These are phyloP conservation scores for Phytopythium oedochilum DNA, from an alignment of 352 stramenopile species.

Conservation along the genomic window DNA sequence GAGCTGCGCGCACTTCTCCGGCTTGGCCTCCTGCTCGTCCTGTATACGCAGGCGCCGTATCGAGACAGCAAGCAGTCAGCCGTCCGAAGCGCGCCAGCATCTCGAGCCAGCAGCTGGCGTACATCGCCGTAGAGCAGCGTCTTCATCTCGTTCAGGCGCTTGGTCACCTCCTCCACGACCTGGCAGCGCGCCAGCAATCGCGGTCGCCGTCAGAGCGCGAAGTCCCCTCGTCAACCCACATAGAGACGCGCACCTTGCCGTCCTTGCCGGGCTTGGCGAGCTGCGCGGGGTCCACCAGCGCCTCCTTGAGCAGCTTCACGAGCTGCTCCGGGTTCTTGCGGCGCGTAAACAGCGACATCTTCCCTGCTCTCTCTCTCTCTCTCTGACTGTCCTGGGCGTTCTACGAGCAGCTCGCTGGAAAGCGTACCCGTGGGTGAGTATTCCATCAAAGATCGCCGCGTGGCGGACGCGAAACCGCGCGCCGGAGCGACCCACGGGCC, in stretches of 20 bases:
- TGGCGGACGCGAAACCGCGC: too few species aligned
- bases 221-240: not conserved
- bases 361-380: too few species aligned
- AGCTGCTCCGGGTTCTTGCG: constrained; percentile 81
- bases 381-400: too few species aligned
- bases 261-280: constrained; percentile 60
- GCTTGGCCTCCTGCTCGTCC: constrained; percentile 69
- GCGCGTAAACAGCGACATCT: constrained; percentile 69
- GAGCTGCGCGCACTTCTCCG: constrained; percentile 78
- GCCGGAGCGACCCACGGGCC: too few species aligned
- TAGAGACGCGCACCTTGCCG: constrained; percentile 24
- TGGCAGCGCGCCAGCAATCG: constrained; percentile 4
- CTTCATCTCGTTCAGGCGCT: constrained; percentile 86
- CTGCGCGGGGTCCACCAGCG: constrained; percentile 42
- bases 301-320: constrained; percentile 77
- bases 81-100: too few species aligned
- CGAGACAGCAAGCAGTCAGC: too few species aligned
- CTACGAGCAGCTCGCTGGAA: too few species aligned
- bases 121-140: constrained; percentile 76
- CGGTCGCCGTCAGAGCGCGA: not conserved
- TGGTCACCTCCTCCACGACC: constrained; percentile 64
- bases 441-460: too few species aligned
- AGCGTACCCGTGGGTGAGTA: too few species aligned
- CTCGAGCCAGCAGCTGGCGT: constrained; percentile 11
- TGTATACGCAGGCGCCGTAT: too few species aligned